Conservation (phyloP, 2,329 filamentous ascomycete species). For the Arachnopeziza araneosa region DNA sequence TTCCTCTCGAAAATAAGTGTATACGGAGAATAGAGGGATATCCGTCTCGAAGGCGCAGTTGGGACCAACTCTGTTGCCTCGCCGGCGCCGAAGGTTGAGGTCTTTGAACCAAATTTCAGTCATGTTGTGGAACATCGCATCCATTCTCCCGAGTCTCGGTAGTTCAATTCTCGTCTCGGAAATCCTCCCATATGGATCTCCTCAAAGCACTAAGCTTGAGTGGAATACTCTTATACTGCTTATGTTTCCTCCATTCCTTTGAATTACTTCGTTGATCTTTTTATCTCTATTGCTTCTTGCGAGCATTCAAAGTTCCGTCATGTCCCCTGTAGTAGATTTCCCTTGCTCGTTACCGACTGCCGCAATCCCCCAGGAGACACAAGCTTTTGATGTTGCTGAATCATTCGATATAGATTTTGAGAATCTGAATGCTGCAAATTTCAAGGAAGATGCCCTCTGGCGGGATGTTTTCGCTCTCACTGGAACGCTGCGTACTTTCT, state of each 20-base stretch:
- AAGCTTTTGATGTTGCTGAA: neutral
- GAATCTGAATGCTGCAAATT: neutral
- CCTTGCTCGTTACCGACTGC: slow-evolving; percentile 4
- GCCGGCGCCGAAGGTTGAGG: neutral
- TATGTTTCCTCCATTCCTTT: neutral
- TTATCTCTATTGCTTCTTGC: neutral
- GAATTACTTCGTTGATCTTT: neutral
- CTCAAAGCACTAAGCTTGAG: neutral
- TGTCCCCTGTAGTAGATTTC: neutral
- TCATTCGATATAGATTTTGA: neutral
- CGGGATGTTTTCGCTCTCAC: slow-evolving; percentile 14
- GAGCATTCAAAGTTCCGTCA: neutral
- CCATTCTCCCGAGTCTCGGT: neutral
- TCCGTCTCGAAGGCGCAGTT: no score
- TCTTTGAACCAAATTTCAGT: neutral
- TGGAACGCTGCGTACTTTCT: slow-evolving; percentile 14
- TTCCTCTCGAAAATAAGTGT: no score
- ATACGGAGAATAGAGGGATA: no score
- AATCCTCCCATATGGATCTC: neutral
- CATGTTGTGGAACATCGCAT: neutral
- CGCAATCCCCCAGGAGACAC: neutral
- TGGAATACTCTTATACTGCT: no score
- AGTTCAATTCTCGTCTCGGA: neutral
- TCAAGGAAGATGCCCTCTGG: slow-evolving; percentile 11
- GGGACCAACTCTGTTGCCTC: neutral